Evolutionary conservation across 768 basidiomycete genomes (phyloP), one percentile per base, ranked within the genome.

Genomic region (Fistulinella prunicolor): DNA sequence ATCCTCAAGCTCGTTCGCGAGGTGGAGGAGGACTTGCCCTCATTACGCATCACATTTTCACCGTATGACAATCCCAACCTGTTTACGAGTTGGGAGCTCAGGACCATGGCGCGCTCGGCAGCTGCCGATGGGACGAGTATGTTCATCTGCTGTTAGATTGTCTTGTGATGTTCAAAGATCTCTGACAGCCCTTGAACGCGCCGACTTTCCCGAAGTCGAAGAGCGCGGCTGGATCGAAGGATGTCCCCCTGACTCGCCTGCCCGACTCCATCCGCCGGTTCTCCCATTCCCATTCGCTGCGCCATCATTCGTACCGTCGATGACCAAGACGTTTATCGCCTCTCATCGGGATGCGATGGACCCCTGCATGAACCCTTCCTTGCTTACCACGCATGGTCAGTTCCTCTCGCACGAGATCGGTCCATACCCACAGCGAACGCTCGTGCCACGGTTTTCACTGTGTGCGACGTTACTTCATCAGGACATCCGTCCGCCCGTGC

Each of bases 371-470:
- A 60, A 73, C 44, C 73, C 73, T 1, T 54, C 56, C 13, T 51
- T 68, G 32, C 44, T 74, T 29, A 46, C 44, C 3, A 67, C 73
- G 0, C 80, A 82, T 53, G 80, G 79, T 0, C 75, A 78, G 43
- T 80, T 78, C 55, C 68, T 83, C 19, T 71, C 76, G 0, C 72
- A 78, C 41, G 62, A 71, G 10, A 45, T 40, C 4, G 82, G 81
- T 2, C 80, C 81, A 0, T 42, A 46, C 2, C 78, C 81, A 1
- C 70, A 73, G 44, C 39, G 17, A 1, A 61, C 55, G 1, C 57
- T 81, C 53, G 56, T 79, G 0, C 83, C 81, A 0, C 71, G 76
- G 20, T 83, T 85, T 54, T 74, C 77, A 5, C 72, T 73, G 38
- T 80, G 75, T 49, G 65, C 73, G 0, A 78, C 80, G 1, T 44